Percentiles rank a stretch among this genome's conserved stretches.
These are phyloP conservation scores for Lolium multiflorum DNA, from an alignment of 176 grass and related monocot species.

Conservation along the genomic window DNA sequence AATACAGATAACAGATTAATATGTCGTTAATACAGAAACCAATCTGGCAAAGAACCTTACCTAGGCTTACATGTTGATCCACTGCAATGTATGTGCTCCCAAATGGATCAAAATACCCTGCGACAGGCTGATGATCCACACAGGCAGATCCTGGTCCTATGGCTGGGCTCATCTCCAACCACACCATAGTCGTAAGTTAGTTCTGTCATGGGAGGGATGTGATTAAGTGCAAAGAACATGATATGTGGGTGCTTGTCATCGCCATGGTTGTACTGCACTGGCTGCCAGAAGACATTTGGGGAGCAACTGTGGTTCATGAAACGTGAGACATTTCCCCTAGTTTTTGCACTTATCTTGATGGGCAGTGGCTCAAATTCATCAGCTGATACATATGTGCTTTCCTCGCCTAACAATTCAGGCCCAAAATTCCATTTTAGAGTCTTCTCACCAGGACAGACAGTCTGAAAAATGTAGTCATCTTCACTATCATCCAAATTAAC, in stretches of 20 bases:
- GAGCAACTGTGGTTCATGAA: slow-evolving; percentile 95
- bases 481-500: slow-evolving; percentile 54
- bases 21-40: slow-evolving; percentile 11
- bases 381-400: slow-evolving; percentile 39
- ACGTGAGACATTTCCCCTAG: slow-evolving; percentile 64
- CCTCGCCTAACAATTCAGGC: slow-evolving; percentile 60
- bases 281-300: slow-evolving; percentile 90
- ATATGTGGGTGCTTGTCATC: slow-evolving; percentile 64
- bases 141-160: slow-evolving; percentile 58
- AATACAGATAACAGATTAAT: background rate
- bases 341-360: slow-evolving; percentile 73
- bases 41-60: slow-evolving; percentile 37
- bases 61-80: slow-evolving; percentile 23
- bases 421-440: slow-evolving; percentile 75
- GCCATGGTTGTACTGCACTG: slow-evolving; percentile 64
- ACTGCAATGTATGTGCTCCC: too few species aligned
- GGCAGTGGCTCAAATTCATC: slow-evolving; percentile 61
- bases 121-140: slow-evolving; percentile 66
- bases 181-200: slow-evolving; percentile 77
- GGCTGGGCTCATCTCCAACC: slow-evolving; percentile 38
- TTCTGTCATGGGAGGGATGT: slow-evolving; percentile 87
- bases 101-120: slow-evolving; percentile 56
- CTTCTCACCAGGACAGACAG: slow-evolving; percentile 62
- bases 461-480: slow-evolving; percentile 76
- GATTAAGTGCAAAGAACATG: slow-evolving; percentile 79